A percentile compares a stretch with the other conserved stretches of the same genome.
These are phyloP conservation scores for Penicillium sp. DNA, from an alignment of 2,329 filamentous ascomycete genomes.

Conservation along the genomic window DNA sequence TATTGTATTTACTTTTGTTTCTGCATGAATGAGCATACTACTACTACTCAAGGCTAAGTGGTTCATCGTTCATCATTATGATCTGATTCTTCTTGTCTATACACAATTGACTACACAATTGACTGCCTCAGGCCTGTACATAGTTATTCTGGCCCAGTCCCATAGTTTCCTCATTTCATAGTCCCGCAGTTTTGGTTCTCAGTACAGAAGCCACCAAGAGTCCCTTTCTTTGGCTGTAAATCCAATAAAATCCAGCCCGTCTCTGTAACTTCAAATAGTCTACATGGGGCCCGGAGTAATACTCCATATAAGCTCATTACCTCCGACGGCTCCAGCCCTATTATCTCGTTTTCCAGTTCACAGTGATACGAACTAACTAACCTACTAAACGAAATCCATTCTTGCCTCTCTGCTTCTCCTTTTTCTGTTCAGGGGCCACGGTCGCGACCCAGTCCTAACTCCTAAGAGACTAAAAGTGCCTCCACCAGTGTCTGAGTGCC, in stretches of 20 bases:
- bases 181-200: background rate
- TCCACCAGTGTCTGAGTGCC: background rate
- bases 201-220: background rate
- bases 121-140: too few relatives aligned
- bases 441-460: background rate
- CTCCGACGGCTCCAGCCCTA: background rate
- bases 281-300: background rate
- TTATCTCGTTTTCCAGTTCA: background rate
- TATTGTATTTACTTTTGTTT: background rate
- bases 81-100: background rate
- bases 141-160: background rate
- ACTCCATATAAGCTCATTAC: background rate
- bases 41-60: background rate
- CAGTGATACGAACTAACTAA: background rate
- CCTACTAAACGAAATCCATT: too few relatives aligned
- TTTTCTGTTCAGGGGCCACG: slow-evolving; percentile 5
- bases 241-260: background rate
- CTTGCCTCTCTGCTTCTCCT: background rate
- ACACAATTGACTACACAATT: too few relatives aligned
- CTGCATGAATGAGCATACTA: background rate
- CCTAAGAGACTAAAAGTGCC: background rate
- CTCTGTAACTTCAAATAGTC: background rate
- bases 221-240: background rate
- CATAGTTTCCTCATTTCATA: background rate
- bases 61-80: background rate